Evolutionary conservation across 1,139 yeast genomes (phyloP), one percentile per base, ranked within the genome.

Genomic region (Arxiozyma telluris): DNA sequence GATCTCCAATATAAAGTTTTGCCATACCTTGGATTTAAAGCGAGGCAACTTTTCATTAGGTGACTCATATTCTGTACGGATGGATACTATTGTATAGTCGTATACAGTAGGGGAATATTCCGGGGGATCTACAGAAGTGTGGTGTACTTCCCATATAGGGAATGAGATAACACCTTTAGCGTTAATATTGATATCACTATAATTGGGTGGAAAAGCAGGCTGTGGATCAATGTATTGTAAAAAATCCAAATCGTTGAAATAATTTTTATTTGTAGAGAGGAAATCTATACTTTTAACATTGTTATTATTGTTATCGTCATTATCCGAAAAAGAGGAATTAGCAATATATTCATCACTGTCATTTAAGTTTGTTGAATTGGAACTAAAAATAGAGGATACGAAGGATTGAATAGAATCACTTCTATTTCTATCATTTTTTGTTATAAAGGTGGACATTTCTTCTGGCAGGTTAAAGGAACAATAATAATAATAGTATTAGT

Each of bases 61-160:
- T 4, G 83, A 77, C 0, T 78, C 57, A 85, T 86, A 84, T 65
- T 85, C 93, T 41, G 77, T 61, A 61, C 84, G 84, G 58, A 85
- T 72, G 1, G 77, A 65, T 0, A 81, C 77, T 1, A 77, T 62
- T 0, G 84, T 79, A 2, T 82, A 62, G 55, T 80, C 77, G 60
- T 82, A 78, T 1, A 81, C 79, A 0, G 88, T 75, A 0, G 91
- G 86, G 0, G 75, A 46, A 61, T 85, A 83, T 1, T 49, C 53
- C 0, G 91, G 90, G 11, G 82, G 73, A 1, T 15, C 15, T 23
- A 11, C 1, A 5, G 30, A n/a, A 7, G 22, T 23, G 12, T 23
- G 22, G 20, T 17, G 64, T 59, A 8, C 57, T 39, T 74, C 75
- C 58, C 63, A 77, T 1, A 82, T 70, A 0, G 89, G 87, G 61